Evolutionary conservation across 805 yeast species (phyloP), one percentile per base, ranked within the genome.

Genomic region (Candida chilensis): DNA sequence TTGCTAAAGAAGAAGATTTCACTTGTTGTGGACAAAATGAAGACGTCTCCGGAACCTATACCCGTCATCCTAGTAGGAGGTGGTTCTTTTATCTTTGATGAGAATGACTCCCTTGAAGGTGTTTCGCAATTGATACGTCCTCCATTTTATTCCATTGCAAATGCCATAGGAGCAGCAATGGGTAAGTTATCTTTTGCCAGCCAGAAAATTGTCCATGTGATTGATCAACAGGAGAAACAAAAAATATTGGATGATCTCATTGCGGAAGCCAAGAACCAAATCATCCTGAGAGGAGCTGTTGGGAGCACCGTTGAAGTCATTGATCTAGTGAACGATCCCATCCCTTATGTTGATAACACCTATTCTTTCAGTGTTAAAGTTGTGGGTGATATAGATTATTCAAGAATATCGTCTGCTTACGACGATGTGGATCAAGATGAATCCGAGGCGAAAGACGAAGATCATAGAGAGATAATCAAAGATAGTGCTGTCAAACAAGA

Each of bases 151-250:
- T 52, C 54, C 25, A 67, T 64, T 31, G 71, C 71, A 5, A 67
- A 67, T 45, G 74, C 73, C 3, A 63, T 67, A 31, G 72, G 71
- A 27, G 70, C 72, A 17, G 71, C 71, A 4, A 42, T 64, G 45
- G 68, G 67, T 15, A 64, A 64, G 36, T 47, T 67, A 4, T 57
- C 69, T 16, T 44, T 55, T 6, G 45, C 44, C n/a, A 35, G 48
- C 5, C 41, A 39, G n/a, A 29, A 27, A 7, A 42, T 54, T 14
- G 44, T n/a, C n/a, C n/a, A n/a, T n/a, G 33, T 33, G 11, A 18
- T 24, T 10, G 31, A 17, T 27, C 19, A 28, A 8, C 32, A 24
- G n/a, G 27, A 29, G 7, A 44, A 36, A 31, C 46, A 41, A 11
- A 31, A 34, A n/a, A 37, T 44, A 11, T 26, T 47, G 20, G 38